phyloP scores from a whole-genome alignment of 176 grass and related monocot species.

The Zea luxurians region DNA sequence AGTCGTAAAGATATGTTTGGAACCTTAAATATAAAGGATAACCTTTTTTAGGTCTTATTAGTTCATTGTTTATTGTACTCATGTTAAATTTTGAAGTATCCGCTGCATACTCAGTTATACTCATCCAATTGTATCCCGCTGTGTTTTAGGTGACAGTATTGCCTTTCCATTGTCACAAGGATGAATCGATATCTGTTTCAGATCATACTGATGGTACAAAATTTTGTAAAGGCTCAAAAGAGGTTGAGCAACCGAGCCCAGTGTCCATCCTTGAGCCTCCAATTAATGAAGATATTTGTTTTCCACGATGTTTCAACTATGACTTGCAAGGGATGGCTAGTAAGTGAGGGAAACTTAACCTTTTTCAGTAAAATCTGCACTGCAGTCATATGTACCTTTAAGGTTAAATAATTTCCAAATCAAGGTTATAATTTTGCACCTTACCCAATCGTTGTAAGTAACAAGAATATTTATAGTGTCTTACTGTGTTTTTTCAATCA shows the following conservation, averaged over 20 bases:
- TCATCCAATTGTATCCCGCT: neutral
- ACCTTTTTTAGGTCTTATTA: neutral
- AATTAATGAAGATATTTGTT: constrained; percentile 51
- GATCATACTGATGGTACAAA: constrained; percentile 35
- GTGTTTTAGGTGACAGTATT: constrained; percentile 39
- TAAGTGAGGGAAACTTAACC: constrained; percentile 40
- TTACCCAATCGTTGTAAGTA: neutral
- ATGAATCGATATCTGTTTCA: constrained; percentile 31
- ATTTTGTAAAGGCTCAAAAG: constrained; percentile 42
- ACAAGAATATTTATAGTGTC: neutral
- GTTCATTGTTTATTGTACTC: neutral
- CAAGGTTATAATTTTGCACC: neutral
- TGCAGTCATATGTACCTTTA: neutral
- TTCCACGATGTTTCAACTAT: constrained; percentile 44
- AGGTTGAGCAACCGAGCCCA: constrained; percentile 58
- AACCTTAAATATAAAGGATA: constrained; percentile 10
- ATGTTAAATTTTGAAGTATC: constrained; percentile 9
- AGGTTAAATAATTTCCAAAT: constrained; percentile 9
- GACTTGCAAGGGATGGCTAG: constrained; percentile 41
- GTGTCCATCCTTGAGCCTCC: constrained; percentile 61
- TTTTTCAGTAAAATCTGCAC: constrained; percentile 9
- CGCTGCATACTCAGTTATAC: neutral
- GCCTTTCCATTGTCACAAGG: constrained; percentile 5
- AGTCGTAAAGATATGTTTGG: constrained; percentile 1
- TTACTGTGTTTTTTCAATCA: neutral